These are phyloP conservation scores for Globisporangium alternatum DNA, from an alignment of 352 stramenopile genomes.

Conservation along the genomic window DNA sequence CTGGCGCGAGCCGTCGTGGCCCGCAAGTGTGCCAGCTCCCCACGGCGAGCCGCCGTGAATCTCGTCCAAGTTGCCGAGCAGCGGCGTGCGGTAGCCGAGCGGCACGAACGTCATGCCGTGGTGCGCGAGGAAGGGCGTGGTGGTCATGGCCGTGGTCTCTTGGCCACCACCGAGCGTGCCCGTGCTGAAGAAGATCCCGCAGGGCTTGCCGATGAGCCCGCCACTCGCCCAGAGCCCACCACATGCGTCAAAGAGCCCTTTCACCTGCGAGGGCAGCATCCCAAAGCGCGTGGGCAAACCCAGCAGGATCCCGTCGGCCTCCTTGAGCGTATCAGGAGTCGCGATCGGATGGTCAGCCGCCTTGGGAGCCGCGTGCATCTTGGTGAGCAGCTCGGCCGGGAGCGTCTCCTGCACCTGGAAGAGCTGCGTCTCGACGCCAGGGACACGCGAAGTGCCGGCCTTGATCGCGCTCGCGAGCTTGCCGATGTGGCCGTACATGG, in stretches of 20 bases:
- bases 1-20: constrained; percentile 67
- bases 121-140: constrained; percentile 76
- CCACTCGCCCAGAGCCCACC: constrained; percentile 74
- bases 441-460: constrained; percentile 48
- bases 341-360: constrained; percentile 44
- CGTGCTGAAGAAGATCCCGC: constrained; percentile 75
- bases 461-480: constrained; percentile 66
- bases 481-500: constrained; percentile 80
- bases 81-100: constrained; percentile 47
- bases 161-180: constrained; percentile 71
- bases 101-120: constrained; percentile 89
- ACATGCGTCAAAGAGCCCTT: constrained; percentile 77
- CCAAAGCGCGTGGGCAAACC: constrained; percentile 82
- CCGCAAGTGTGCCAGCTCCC: constrained; percentile 74
- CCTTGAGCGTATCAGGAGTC: constrained; percentile 50
- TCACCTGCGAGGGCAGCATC: constrained; percentile 77
- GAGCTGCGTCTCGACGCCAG: constrained; percentile 49
- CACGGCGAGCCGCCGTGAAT: constrained; percentile 67
- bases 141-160: constrained; percentile 80
- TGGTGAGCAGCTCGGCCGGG: constrained; percentile 58
- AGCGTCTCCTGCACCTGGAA: constrained; percentile 81
- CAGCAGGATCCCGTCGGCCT: constrained; percentile 82
- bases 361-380: constrained; percentile 71
- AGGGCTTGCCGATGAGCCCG: constrained; percentile 71
- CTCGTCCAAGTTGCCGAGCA: constrained; percentile 52